Percentiles rank a stretch among this genome's conserved stretches.
Conservation (phyloP, 352 stramenopile species). For the Phytophthora sp. region DNA sequence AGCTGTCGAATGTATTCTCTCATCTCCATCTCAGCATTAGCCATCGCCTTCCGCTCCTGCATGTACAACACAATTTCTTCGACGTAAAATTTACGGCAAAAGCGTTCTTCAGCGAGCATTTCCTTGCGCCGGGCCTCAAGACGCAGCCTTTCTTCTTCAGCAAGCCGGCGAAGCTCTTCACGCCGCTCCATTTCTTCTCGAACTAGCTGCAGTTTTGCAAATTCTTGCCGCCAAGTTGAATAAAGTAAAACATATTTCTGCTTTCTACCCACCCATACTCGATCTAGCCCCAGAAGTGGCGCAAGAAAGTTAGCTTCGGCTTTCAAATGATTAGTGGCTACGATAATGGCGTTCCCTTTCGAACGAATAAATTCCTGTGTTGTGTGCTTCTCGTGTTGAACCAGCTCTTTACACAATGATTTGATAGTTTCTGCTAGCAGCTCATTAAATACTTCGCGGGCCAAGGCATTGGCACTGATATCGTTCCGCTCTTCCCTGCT, state of each 20-base stretch:
- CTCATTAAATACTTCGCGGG: slow-evolving; percentile 29
- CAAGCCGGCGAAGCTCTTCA: slow-evolving; percentile 52
- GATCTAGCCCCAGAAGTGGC: slow-evolving; percentile 36
- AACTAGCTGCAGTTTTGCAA: slow-evolving; percentile 50
- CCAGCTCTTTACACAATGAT: slow-evolving; percentile 33
- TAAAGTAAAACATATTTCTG: slow-evolving; percentile 41
- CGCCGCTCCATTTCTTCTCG: slow-evolving; percentile 56
- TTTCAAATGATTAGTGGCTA: slow-evolving; percentile 1
- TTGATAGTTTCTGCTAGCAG: slow-evolving; percentile 26
- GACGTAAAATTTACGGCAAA: slow-evolving; percentile 68
- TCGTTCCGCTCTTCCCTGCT: slow-evolving; percentile 39
- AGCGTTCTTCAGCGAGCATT: slow-evolving; percentile 71
- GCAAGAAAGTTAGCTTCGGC: slow-evolving; percentile 1
- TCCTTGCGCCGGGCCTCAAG: slow-evolving; percentile 57
- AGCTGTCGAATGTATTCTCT: slow-evolving; percentile 67
- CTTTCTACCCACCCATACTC: slow-evolving; percentile 50
- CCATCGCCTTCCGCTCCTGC: slow-evolving; percentile 70
- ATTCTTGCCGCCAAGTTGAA: slow-evolving; percentile 52
- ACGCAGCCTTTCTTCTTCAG: slow-evolving; percentile 53
- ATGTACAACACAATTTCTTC: slow-evolving; percentile 68
- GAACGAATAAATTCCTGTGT: slow-evolving; percentile 11
- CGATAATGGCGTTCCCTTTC: slow-evolving; percentile 17
- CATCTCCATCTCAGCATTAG: slow-evolving; percentile 70
- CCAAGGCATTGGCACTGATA: slow-evolving; percentile 24
- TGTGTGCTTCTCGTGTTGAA: slow-evolving; percentile 25